A percentile compares a stretch with the other conserved stretches of the same genome.
phyloP scores from a whole-genome alignment of 768 basidiomycete species.

The Lactarius tabidus region DNA sequence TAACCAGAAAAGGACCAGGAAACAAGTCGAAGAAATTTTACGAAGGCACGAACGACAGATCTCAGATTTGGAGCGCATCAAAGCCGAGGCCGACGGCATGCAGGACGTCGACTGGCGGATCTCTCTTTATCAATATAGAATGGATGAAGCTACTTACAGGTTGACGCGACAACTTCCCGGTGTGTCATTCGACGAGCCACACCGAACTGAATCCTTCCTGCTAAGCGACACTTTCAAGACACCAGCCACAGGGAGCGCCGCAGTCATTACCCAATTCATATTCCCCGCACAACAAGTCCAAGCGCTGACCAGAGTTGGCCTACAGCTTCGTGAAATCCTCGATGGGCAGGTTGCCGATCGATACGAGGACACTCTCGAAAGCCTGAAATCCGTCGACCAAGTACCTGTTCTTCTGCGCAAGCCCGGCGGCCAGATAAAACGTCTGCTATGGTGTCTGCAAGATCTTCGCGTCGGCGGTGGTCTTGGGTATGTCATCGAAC shows the following conservation, averaged over 20 bases:
- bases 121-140: not conserved
- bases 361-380: not conserved
- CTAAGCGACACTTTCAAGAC: not conserved
- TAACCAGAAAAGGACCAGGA: not conserved
- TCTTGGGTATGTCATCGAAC: no score
- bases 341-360: not conserved
- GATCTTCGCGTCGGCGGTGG: no score
- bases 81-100: not conserved
- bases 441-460: no score
- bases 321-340: not conserved
- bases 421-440: no score
- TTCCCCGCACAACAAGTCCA: not conserved
- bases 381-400: not conserved
- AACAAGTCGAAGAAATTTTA: not conserved
- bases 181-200: not conserved
- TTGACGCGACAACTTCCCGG: not conserved
- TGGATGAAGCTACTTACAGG: not conserved
- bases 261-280: not conserved
- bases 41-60: not conserved
- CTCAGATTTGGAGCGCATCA: constrained; percentile 5
- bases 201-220: not conserved
- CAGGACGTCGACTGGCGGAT: not conserved
- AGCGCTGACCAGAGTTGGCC: not conserved
- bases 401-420: not conserved
- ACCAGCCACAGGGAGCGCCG: not conserved